A percentile compares a stretch with the other conserved stretches of the same genome.
Evolutionary conservation across 2,329 filamentous ascomycete genomes (phyloP).

Genomic region (Sporothrix euskadiensis): DNA sequence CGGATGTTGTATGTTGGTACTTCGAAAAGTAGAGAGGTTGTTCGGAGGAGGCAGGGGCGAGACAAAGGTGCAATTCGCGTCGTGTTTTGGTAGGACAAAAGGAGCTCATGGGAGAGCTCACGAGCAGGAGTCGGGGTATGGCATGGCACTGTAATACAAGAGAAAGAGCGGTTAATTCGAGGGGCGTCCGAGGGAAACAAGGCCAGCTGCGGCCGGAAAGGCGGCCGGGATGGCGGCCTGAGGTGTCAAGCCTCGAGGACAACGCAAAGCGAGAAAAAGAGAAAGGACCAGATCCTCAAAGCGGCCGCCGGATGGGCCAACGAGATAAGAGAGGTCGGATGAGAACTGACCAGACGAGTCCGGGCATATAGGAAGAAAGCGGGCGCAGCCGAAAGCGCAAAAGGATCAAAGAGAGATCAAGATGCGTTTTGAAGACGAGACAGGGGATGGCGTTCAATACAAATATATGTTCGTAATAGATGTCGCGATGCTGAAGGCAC

Average conservation of each 20-base stretch:
- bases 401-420: neutral
- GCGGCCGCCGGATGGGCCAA: neutral
- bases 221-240: neutral
- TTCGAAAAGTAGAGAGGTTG: neutral
- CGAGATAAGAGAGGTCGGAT: neutral
- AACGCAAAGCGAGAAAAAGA: neutral
- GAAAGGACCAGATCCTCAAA: neutral
- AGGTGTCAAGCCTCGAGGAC: neutral
- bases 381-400: neutral
- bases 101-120: conserved; percentile 14
- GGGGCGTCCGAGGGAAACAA: neutral
- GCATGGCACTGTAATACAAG: conserved; percentile 16
- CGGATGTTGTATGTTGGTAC: neutral
- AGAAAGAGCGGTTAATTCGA: neutral
- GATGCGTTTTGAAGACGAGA: neutral
- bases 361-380: conserved; percentile 15
- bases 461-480: conserved; percentile 11
- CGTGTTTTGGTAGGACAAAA: conserved; percentile 10
- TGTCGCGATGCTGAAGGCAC: neutral
- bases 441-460: neutral
- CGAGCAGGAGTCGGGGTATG: neutral
- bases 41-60: conserved; percentile 8
- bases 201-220: neutral
- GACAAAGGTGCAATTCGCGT: conserved; percentile 9
- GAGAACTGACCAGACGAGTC: conserved; percentile 21